phyloP scores from a whole-genome alignment of 768 basidiomycete species.

The Xerocomellus amylosporus region DNA sequence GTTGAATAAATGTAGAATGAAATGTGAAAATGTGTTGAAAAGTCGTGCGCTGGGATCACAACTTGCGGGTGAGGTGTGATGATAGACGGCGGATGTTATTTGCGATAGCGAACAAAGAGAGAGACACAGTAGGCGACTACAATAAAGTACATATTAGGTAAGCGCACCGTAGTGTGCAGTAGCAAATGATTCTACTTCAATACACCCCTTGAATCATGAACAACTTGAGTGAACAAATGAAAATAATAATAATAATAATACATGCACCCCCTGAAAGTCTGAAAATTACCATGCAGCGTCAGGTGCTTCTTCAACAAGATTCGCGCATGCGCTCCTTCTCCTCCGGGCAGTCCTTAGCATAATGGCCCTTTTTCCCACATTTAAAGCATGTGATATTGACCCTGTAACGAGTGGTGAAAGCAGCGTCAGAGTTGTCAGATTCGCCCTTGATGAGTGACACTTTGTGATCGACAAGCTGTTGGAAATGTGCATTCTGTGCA shows the following conservation, averaged over 20 bases:
- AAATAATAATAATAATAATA: neutral
- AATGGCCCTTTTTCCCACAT: constrained; percentile 16
- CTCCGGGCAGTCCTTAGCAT: neutral
- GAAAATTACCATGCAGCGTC: neutral
- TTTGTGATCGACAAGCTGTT: neutral
- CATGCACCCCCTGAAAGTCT: neutral
- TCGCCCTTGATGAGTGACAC: neutral
- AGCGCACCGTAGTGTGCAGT: too few relatives aligned
- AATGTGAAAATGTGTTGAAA: too few relatives aligned
- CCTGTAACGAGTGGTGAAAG: neutral
- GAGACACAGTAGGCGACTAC: too few relatives aligned
- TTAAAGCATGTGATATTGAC: neutral
- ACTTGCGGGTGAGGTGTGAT: too few relatives aligned
- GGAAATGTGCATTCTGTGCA: too few relatives aligned
- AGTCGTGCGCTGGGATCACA: too few relatives aligned
- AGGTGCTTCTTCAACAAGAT: neutral
- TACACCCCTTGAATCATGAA: constrained; percentile 1
- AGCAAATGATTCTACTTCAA: too few relatives aligned
- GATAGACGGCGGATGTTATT: too few relatives aligned
- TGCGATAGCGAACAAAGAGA: too few relatives aligned
- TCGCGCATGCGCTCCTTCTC: neutral
- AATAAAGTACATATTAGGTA: too few relatives aligned
- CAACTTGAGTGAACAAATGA: neutral
- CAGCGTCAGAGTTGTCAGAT: neutral
- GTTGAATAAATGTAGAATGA: too few relatives aligned